Conservation (phyloP, 2,329 filamentous ascomycete species). For the Cadophora sp. region DNA sequence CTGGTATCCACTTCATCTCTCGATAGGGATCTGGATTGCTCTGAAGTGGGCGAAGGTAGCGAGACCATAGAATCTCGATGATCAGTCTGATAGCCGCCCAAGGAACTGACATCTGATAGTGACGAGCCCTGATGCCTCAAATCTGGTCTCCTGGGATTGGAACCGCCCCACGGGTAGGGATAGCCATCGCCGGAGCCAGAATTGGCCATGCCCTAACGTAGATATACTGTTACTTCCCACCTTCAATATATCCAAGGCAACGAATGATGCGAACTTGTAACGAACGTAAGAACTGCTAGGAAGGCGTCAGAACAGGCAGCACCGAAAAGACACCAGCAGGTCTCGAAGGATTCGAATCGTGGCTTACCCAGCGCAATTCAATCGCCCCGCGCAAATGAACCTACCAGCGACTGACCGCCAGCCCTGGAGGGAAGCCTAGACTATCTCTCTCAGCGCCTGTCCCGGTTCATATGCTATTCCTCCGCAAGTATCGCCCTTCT, state of each 20-base stretch:
- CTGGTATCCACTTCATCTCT: slow-evolving; percentile 39
- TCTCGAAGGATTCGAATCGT: slow-evolving; percentile 9
- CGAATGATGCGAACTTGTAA: slow-evolving; percentile 11
- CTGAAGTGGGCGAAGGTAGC: slow-evolving; percentile 27
- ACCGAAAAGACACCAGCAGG: neutral
- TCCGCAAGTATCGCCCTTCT: neutral
- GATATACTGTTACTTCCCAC: neutral
- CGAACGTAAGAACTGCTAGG: slow-evolving; percentile 18
- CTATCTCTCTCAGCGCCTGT: neutral
- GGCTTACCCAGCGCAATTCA: slow-evolving; percentile 5
- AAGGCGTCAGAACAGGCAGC: slow-evolving; percentile 10
- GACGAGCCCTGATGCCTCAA: slow-evolving; percentile 31
- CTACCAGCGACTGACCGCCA: slow-evolving; percentile 10
- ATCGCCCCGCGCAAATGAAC: slow-evolving; percentile 6
- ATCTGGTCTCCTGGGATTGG: slow-evolving; percentile 18
- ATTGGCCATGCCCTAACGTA: slow-evolving; percentile 33
- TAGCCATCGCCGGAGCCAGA: slow-evolving; percentile 32
- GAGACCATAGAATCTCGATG: slow-evolving; percentile 35
- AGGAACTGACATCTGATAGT: slow-evolving; percentile 32
- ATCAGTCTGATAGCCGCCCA: slow-evolving; percentile 26
- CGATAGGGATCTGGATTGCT: slow-evolving; percentile 20
- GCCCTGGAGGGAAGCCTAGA: neutral
- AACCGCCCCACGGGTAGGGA: slow-evolving; percentile 32
- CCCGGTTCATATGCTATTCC: neutral
- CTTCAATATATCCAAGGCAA: neutral